phyloP scores from a whole-genome alignment of 169 alveolate species.

The Babesia bovis region DNA sequence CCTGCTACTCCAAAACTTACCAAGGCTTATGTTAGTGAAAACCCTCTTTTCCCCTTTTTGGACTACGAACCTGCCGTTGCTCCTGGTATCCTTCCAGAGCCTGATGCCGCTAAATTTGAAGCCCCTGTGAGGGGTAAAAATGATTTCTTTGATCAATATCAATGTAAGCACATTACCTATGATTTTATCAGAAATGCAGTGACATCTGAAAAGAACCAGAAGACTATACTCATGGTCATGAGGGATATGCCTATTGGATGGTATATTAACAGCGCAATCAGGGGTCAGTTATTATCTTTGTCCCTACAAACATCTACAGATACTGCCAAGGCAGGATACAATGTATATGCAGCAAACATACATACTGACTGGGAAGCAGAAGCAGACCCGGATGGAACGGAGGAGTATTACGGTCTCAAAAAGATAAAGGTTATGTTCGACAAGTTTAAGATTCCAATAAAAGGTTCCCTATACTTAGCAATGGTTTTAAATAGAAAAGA shows the following conservation, averaged over 20 bases:
- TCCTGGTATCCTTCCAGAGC: background rate
- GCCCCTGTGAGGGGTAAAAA: too few species aligned
- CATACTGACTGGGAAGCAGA: background rate
- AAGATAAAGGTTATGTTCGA: background rate
- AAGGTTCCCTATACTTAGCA: background rate
- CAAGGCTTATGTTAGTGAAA: background rate
- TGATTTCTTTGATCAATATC: background rate
- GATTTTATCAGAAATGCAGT: background rate
- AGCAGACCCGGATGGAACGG: background rate
- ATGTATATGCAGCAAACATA: background rate
- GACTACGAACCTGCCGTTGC: background rate
- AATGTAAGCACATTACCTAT: background rate
- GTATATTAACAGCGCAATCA: background rate
- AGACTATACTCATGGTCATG: background rate
- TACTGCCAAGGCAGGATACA: background rate
- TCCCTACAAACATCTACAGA: background rate
- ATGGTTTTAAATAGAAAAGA: background rate
- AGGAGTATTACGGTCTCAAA: constrained; percentile 1
- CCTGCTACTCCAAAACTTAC: background rate
- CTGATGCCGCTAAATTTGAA: too few species aligned
- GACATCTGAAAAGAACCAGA: background rate
- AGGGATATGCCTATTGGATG: background rate
- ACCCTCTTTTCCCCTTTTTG: too few species aligned
- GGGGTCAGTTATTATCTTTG: background rate
- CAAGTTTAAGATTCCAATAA: background rate